phyloP scores from a whole-genome alignment of 2,329 filamentous ascomycete genomes.

The Pyrenophora tritici-repentis region DNA sequence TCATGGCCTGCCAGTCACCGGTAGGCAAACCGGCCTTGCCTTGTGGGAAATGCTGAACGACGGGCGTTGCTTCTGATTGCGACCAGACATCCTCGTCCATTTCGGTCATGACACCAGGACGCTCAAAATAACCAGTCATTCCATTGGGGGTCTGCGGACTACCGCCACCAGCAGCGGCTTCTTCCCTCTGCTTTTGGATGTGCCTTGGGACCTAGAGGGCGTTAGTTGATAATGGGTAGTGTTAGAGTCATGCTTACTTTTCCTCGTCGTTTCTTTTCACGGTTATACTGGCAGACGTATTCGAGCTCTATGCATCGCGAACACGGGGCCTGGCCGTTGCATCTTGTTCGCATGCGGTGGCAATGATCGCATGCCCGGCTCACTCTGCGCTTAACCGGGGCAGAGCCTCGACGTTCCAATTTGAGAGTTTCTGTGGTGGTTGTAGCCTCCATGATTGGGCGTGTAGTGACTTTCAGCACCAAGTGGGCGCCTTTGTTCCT shows the following conservation, averaged over 20 bases:
- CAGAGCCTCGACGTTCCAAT: conserved; percentile 51
- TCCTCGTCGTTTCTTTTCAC: conserved; percentile 90
- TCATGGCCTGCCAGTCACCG: conserved; percentile 38
- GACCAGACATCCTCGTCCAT: conserved; percentile 48
- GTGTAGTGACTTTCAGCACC: conserved; percentile 6
- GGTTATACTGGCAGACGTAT: conserved; percentile 85
- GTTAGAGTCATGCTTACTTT: conserved; percentile 67
- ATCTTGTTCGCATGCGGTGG: conserved; percentile 92
- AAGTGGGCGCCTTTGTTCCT: conserved; percentile 9
- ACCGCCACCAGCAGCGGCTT: conserved; percentile 31
- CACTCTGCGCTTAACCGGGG: conserved; percentile 80
- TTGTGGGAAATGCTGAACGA: conserved; percentile 40
- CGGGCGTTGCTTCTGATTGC: conserved; percentile 41
- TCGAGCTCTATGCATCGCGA: conserved; percentile 83
- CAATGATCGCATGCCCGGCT: conserved; percentile 95
- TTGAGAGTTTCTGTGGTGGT: conserved; percentile 30
- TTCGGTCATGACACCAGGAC: conserved; percentile 34
- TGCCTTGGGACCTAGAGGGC: conserved; percentile 41
- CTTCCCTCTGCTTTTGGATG: conserved; percentile 46
- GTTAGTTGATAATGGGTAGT: conserved; percentile 12
- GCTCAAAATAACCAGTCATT: conserved; percentile 35
- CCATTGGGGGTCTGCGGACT: conserved; percentile 37
- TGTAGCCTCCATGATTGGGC: conserved; percentile 33
- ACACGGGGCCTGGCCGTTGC: conserved; percentile 88
- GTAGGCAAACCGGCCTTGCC: conserved; percentile 33